Evolutionary conservation across 1,139 yeast genomes (phyloP), one percentile per base, ranked within the genome.

Genomic region (Candida glucosophila): DNA sequence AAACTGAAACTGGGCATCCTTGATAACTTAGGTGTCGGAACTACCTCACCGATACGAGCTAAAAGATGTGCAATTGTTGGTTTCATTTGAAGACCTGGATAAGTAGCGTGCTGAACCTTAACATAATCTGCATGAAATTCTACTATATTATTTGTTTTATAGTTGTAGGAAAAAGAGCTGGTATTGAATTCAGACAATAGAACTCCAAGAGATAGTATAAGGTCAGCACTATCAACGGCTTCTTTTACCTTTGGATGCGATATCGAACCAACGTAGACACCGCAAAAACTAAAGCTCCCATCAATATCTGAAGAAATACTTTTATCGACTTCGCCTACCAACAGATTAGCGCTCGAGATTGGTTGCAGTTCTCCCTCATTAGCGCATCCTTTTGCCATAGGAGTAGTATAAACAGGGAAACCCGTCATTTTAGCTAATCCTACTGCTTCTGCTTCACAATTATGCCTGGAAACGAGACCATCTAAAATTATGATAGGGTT

Each of bases 81-180:
- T 55, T 79, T 75, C 92, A 83, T 81, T 52, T 75, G 78, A 30
- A 81, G 76, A 36, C 79, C 79, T 36, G 80, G 78, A 73, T 74
- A 83, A 17, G 75, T 66, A 29, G 93, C 93, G 41, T 63, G 73
- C 50, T 70, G 74, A 52, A 82, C 73, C 61, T 79, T 79, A 49
- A 79, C 74, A 64, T 77, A 71, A 58, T 81, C 88, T n/a, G 93
- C 79, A 58, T 83, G 94, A 73, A 83, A 78, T 60, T 83, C 94
- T 38, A 83, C 73, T 39, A 81, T 68, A 62, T 81, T 81, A 53
- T 70, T 74, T 40, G 94, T 81, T 49, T 73, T 67, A 67, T 80
- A 80, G 30, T 78, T 70, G 62, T 82, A 83, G 17, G 90, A 74
- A 68, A 82, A 82, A 11, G 92, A 78, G 49, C 93, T 93, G 31